Evolutionary conservation across 495 filamentous ascomycete genomes (phyloP), one percentile per base, ranked within the genome.

Genomic region (Podospora comata): DNA sequence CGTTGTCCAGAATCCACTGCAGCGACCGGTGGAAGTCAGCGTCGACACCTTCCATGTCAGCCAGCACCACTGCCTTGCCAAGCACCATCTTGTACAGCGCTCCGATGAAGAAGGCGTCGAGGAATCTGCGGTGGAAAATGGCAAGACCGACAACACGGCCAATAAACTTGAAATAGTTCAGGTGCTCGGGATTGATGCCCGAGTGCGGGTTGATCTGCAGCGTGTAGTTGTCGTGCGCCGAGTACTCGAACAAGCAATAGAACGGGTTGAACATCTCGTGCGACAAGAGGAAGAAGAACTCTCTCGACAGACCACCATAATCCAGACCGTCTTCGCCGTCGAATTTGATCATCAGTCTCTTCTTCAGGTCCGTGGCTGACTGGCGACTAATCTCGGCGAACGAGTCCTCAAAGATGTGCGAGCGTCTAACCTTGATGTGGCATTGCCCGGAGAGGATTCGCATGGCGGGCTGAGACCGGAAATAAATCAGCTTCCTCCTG

Each of bases 261-360:
- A 99, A 99, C 65, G 95, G 95, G 79, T 99, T 99, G 82, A 99
- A 99, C 95, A 99, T 99, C 84, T 99, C 95, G 80, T 99, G 95
- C n/a, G 95, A 98, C 55, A 99, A 87, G 66, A 99, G 85, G 89
- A 98, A 99, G 86, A 99, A 99, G 84, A 98, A 99, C 80, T 99
- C 95, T 86, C 95, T 90, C 23, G 95, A 99, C 56, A 99, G 87
- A 85, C 95, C 95, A 78, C 95, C 95, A 78, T 99, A 99, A 81
- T 99, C 95, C 61, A 99, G 82, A 78, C 95, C 95, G 74, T 99
- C 95, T 80, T 99, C 95, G 55, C 96, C 96, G 72, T 99, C 95
- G 72, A 99, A 99, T 80, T 99, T 99, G 79, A 99, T 97, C 95
- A 99, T 99, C 73, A 99, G 79, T 18, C 95, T 88, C 81, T 98